phyloP scores from a whole-genome alignment of 352 stramenopile species.

The Phytophthora capsici region DNA sequence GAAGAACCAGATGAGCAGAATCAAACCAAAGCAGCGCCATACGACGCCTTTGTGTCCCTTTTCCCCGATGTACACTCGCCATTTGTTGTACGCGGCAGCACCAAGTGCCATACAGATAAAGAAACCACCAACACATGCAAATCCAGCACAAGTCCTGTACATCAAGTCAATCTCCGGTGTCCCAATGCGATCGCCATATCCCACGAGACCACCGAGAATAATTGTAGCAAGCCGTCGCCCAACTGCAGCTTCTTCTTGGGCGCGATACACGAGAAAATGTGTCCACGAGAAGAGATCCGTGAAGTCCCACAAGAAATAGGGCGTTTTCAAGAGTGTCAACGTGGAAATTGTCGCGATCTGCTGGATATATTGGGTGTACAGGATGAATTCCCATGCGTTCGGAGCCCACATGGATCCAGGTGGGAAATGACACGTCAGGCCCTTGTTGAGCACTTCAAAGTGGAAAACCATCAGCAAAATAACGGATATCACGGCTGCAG shows the following conservation, averaged over 20 bases:
- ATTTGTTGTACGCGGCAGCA: constrained; percentile 8
- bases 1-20: constrained; percentile 61
- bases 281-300: constrained; percentile 68
- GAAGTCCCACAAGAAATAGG: constrained; percentile 66
- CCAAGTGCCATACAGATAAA: constrained; percentile 44
- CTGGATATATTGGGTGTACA: constrained; percentile 62
- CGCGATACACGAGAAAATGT: constrained; percentile 48
- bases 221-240: constrained; percentile 49
- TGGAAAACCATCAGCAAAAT: constrained; percentile 54
- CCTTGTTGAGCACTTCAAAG: constrained; percentile 48
- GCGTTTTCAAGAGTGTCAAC: constrained; percentile 58
- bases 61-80: constrained; percentile 3
- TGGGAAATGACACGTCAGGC: constrained; percentile 13
- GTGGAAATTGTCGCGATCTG: constrained; percentile 58
- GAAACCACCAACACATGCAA: constrained; percentile 40
- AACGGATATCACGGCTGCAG: constrained; percentile 54
- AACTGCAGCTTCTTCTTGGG: constrained; percentile 14
- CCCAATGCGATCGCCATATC: constrained; percentile 56
- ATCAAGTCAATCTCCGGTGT: constrained; percentile 49
- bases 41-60: constrained; percentile 35
- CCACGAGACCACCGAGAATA: constrained; percentile 53
- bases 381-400: constrained; percentile 68
- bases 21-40: constrained; percentile 54
- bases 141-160: constrained; percentile 31
- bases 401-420: constrained; percentile 41